Conservation (phyloP, 306 rosid species). For the Quercus parvula region DNA sequence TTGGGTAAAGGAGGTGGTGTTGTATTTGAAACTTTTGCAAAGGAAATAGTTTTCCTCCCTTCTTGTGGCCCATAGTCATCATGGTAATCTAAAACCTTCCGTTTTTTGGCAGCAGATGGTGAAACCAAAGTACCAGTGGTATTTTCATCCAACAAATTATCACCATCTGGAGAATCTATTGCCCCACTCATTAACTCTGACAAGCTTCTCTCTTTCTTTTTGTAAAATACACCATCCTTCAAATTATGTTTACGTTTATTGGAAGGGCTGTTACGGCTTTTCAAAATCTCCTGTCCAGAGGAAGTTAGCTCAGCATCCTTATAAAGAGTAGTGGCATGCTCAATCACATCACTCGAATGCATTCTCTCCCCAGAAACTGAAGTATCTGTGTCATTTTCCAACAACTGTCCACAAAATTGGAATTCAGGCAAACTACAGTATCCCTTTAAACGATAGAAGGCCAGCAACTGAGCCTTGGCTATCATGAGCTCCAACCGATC, state of each 20-base stretch:
- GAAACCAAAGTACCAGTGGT: constrained; percentile 26
- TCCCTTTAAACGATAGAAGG: constrained; percentile 73
- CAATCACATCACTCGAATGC: constrained; percentile 26
- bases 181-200: constrained; percentile 64
- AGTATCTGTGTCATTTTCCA: constrained; percentile 45
- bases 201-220: constrained; percentile 70
- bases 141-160: constrained; percentile 47
- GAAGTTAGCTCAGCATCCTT: constrained; percentile 40
- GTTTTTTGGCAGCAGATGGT: constrained; percentile 49
- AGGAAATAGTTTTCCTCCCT: constrained; percentile 56
- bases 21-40: constrained; percentile 50
- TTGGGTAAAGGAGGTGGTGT: constrained; percentile 27
- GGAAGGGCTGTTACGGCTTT: constrained; percentile 37
- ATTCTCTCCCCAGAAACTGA: constrained; percentile 26
- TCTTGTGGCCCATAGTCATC: constrained; percentile 50
- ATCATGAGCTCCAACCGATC: constrained; percentile 65
- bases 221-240: constrained; percentile 49
- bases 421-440: constrained; percentile 70
- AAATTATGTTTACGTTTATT: constrained; percentile 71
- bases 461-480: constrained; percentile 82
- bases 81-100: constrained; percentile 46
- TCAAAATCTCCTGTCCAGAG: constrained; percentile 33
- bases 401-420: constrained; percentile 55
- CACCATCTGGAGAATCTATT: constrained; percentile 43
- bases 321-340: constrained; percentile 32